Evolutionary conservation across 2,329 filamentous ascomycete species (phyloP), one percentile per base, ranked within the genome.

Genomic region (Furcasterigmium sp.): DNA sequence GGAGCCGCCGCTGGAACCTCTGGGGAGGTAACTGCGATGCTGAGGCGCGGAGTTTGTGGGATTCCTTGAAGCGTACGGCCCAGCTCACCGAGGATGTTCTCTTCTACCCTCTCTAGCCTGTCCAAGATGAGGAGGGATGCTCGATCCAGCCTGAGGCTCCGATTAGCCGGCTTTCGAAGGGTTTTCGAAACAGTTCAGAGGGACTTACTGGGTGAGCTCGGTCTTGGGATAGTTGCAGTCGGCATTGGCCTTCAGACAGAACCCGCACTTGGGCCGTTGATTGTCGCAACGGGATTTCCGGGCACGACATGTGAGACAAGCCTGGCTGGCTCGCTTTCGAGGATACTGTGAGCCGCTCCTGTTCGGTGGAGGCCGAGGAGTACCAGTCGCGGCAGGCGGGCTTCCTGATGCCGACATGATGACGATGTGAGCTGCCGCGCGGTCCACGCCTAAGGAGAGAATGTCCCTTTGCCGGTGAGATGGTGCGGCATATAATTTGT

Each of bases 251-350:
- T 58, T 55, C 14, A 54, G 51, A 45, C 62, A 65, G 26, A 63
- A 65, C 8, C 62, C 61, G 47, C 62, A 65, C 0, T 58, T 59
- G 3, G 63, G 63, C 23, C 60, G 56, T 11, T 56, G 55, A 42
- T 65, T 65, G 39, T 65, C 63, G 48, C 63, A 65, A 39, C 64
- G 65, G n/a, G 61, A 65, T 48, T 63, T 62, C n/a, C 63, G 51
- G 8, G 56, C 57, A 2, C 63, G 59, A 48, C 63, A 65, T 0
- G 62, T 59, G 43, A 63, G 56, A 14, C 63, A 66, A 7, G 63
- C 63, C n/a, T 52, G 56, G 11, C 44, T 44, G 3, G 46, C 46
- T 32, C 46, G 44, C 15, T 35, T 35, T 15, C 32, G 32, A 18
- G 32, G 32, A 18, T 35, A 35, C 15, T 35, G 32, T 4, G 32